phyloP scores from a whole-genome alignment of 148 eudicot genomes.

The Arbutus unedo region DNA sequence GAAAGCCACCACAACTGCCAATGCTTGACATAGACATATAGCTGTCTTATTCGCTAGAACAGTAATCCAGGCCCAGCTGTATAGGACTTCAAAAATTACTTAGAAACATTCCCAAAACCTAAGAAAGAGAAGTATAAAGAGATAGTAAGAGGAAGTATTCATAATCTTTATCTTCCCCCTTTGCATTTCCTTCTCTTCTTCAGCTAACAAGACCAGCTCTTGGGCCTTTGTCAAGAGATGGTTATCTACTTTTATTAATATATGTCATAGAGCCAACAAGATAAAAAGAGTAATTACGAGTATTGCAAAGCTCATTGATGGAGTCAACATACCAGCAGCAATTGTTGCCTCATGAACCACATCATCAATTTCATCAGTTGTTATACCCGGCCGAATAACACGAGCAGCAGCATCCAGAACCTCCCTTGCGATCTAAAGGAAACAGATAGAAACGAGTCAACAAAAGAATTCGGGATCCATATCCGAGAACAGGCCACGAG shows the following conservation, averaged over 20 bases:
- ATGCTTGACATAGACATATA: neutral
- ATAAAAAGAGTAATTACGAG: neutral
- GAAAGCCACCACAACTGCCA: neutral
- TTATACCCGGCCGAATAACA: constrained; percentile 78
- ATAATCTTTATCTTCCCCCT: neutral
- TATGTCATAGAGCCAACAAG: neutral
- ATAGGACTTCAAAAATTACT: neutral
- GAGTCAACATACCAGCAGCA: constrained; percentile 69
- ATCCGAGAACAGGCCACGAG: constrained; percentile 12
- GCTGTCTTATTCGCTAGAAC: neutral
- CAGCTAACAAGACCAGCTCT: neutral
- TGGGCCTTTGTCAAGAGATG: neutral
- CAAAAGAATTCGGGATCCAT: constrained; percentile 10
- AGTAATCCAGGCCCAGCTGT: neutral
- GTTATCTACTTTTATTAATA: neutral
- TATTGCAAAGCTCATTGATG: neutral
- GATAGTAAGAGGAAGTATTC: neutral
- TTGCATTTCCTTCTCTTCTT: neutral
- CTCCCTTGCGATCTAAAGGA: constrained; percentile 73
- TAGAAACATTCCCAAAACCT: neutral
- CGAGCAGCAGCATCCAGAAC: constrained; percentile 99
- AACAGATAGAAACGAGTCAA: neutral
- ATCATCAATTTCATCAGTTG: constrained; percentile 95
- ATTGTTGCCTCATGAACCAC: constrained; percentile 94
- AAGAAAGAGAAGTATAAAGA: neutral